Base-by-base conservation (phyloP, 108 stramenopile species). In the Schizochytrium sp. region DNA sequence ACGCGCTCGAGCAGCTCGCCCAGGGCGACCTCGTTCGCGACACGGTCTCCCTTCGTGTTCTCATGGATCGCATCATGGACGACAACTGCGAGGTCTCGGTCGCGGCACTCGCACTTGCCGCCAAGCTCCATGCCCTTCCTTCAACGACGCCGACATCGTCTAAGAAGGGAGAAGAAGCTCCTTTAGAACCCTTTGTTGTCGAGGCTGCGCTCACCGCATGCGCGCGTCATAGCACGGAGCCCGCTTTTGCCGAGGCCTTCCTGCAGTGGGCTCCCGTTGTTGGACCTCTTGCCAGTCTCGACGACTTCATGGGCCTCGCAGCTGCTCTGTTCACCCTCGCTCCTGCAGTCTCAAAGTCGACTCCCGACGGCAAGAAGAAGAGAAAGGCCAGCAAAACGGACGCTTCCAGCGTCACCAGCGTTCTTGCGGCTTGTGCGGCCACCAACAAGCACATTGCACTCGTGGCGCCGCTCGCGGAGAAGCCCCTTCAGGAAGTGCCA, bases 11-110 rank as follows among this genome's bases (percentile, higher is more conserved):
- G n/a, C 48, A 47, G n/a, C 76, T 83, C 76, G 48, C 51, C 10
- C 23, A 83, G 23, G 76, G 48, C 25, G 51, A 83, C 6, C 76
- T 53, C 23, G 28, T 45, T 23, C 23, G 76, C 19, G 45, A 47
- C 76, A 53, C 76, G 12, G 51, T 83, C 0, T 18, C 48, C 45
- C 0, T 83, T 23, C 48, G 76, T 4, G 51, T 83, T 6, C 51
- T 83, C 48, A 47, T 83, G 48, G 76, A 83, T 45, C 76, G 76
- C 76, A 23, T 83, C 51, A 83, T 53, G 48, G 76, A 83, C 51
- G 76, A 83, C 48, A 53, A 83, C 25, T 53, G 19, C 19, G 48
- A 23, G 25, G 76, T 83, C n/a, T 12, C 76, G 14, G 48, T 53
- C 48, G 76, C 76, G 48, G 76, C 76, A 12, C 48, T 83, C 48